These are phyloP conservation scores for Phalaenopsis aphrodite DNA, from an alignment of 106 monocot species.

Conservation along the genomic window DNA sequence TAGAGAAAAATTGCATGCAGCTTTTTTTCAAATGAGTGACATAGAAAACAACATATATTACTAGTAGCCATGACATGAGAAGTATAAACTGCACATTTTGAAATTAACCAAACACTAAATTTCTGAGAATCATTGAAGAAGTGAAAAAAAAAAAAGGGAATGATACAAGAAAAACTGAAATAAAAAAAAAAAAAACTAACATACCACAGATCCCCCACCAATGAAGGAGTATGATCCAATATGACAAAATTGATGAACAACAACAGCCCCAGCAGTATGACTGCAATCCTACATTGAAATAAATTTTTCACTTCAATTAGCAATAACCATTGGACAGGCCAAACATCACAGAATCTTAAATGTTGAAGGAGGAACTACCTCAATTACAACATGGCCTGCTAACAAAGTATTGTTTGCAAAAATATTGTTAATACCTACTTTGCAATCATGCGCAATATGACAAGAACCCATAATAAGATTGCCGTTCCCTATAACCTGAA, in stretches of 20 bases:
- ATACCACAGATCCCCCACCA: constrained; percentile 90
- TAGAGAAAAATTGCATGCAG: not conserved
- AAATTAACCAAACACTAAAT: not conserved
- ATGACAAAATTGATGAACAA: constrained; percentile 93
- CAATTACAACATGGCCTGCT: constrained; percentile 85
- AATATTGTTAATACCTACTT: constrained; percentile 81
- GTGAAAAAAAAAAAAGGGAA: not conserved
- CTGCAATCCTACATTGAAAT: constrained; percentile 41
- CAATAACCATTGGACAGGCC: not conserved
- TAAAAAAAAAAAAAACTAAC: not conserved
- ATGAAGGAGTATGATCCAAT: constrained; percentile 85
- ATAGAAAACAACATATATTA: not conserved
- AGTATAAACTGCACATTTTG: not conserved
- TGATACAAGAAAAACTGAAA: not conserved
- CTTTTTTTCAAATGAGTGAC: not conserved
- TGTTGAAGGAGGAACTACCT: constrained; percentile 35
- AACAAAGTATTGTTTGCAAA: constrained; percentile 89
- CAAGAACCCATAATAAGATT: constrained; percentile 97
- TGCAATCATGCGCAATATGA: constrained; percentile 98
- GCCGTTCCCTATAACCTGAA: constrained; percentile 73
- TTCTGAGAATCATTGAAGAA: not conserved
- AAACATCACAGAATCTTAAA: not conserved
- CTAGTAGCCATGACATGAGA: not conserved
- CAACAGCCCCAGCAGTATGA: constrained; percentile 74
- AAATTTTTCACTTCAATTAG: not conserved